phyloP scores from a whole-genome alignment of 768 basidiomycete genomes.

The Guyanaporus albipodus region DNA sequence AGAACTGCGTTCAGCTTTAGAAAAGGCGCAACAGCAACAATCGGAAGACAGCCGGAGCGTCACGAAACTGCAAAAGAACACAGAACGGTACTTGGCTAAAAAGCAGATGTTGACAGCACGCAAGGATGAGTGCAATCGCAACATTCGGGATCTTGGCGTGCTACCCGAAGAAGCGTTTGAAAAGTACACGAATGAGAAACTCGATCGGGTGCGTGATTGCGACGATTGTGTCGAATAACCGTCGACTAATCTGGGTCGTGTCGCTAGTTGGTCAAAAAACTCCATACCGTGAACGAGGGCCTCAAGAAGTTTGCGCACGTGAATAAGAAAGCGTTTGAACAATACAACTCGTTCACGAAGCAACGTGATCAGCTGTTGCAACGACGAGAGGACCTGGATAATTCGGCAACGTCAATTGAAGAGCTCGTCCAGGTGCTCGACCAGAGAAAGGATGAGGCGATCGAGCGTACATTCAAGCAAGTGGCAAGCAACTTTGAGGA shows the following conservation, averaged over 20 bases:
- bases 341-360: conserved; percentile 97
- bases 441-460: conserved; percentile 97
- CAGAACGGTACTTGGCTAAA: conserved; percentile 92
- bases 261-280: conserved; percentile 79
- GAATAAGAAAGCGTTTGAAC: conserved; percentile 99
- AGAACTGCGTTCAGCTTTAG: conserved; percentile 59
- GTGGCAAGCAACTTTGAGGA: conserved; percentile 97
- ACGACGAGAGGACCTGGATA: conserved; percentile 88
- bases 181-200: conserved; percentile 84
- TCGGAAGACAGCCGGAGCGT: conserved; percentile 82
- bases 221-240: neutral
- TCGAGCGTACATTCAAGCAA: conserved; percentile 97
- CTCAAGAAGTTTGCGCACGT: conserved; percentile 97
- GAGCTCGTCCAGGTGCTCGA: conserved; percentile 92
- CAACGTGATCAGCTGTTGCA: conserved; percentile 88
- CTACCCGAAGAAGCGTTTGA: conserved; percentile 96
- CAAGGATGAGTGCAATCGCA: conserved; percentile 93
- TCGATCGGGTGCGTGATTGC: conserved; percentile 69
- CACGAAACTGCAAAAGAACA: conserved; percentile 90
- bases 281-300: conserved; percentile 89
- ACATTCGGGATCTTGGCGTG: conserved; percentile 94
- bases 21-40: conserved; percentile 78
- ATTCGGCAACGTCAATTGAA: conserved; percentile 83
- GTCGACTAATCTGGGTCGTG: conserved; percentile 1
- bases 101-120: conserved; percentile 77